phyloP scores from a whole-genome alignment of 805 yeast species.

The Myxozyma geophila region DNA sequence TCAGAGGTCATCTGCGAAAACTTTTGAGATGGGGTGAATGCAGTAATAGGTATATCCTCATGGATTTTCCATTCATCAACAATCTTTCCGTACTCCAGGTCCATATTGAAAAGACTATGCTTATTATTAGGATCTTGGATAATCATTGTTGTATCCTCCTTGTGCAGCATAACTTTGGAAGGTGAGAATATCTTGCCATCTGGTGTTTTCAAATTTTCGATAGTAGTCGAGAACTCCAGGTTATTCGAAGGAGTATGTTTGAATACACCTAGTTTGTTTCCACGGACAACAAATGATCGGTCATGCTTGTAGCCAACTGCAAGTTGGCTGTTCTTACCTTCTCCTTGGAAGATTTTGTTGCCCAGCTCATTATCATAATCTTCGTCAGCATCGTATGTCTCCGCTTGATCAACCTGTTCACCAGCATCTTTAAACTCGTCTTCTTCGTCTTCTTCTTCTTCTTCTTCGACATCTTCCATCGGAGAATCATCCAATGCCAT shows the following conservation, averaged over 20 bases:
- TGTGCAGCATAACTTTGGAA: conserved; percentile 72
- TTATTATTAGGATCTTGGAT: conserved; percentile 58
- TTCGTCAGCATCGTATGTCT: conserved; percentile 39
- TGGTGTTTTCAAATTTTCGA: conserved; percentile 59
- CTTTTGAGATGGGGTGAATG: conserved; percentile 72
- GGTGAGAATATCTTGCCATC: conserved; percentile 61
- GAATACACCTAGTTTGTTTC: conserved; percentile 79
- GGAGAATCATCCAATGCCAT: conserved; percentile 46
- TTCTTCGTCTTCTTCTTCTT: conserved; percentile 49
- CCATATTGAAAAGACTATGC: conserved; percentile 68
- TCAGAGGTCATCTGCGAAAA: conserved; percentile 76
- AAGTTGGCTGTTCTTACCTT: conserved; percentile 63
- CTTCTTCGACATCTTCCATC: conserved; percentile 45
- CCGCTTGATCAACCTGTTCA: conserved; percentile 14
- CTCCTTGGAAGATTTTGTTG: conserved; percentile 44
- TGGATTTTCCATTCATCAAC: conserved; percentile 82
- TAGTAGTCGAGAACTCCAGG: conserved; percentile 68
- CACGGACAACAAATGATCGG: conserved; percentile 79
- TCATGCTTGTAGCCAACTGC: conserved; percentile 73
- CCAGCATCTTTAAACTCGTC: conserved; percentile 35
- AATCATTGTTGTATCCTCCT: conserved; percentile 70
- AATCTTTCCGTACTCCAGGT: conserved; percentile 74
- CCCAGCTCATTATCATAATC: conserved; percentile 49
- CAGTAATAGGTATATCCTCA: conserved; percentile 54
- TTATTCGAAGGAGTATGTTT: conserved; percentile 55